Percentiles rank a stretch among this genome's conserved stretches.
phyloP scores from a whole-genome alignment of 345 rosid species.

The Crucihimalaya himalaica region DNA sequence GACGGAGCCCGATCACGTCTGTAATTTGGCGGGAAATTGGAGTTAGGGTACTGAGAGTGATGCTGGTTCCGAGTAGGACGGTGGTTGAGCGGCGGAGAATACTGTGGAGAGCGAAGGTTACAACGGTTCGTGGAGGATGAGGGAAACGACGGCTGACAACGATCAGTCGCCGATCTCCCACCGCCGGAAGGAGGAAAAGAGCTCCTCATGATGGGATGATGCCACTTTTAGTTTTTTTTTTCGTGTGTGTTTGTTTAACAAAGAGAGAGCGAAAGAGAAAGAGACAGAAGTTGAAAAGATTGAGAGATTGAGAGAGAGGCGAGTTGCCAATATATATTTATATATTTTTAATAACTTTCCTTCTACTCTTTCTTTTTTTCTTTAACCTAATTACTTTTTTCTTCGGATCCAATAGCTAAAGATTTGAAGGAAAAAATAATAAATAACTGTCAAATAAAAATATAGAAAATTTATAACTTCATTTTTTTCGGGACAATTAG shows the following conservation, averaged over 20 bases:
- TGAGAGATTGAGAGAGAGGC: background rate
- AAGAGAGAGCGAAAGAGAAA: conserved; percentile 7
- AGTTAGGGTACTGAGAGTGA: conserved; percentile 29
- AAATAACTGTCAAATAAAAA: too few species aligned
- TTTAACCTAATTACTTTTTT: background rate
- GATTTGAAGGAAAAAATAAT: too few species aligned
- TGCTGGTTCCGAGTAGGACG: conserved; percentile 8
- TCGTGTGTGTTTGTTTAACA: background rate
- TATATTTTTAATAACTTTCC: background rate
- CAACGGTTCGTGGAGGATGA: background rate
- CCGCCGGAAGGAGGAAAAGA: conserved; percentile 27
- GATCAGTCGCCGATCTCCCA: conserved; percentile 28
- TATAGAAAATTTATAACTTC: too few species aligned
- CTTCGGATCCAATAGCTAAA: too few species aligned
- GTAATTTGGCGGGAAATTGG: conserved; percentile 35
- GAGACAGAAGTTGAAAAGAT: conserved; percentile 24
- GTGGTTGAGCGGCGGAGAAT: conserved; percentile 19
- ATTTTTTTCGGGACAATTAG: too few species aligned
- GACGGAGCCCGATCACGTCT: conserved; percentile 25
- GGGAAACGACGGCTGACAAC: conserved; percentile 2
- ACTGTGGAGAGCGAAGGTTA: background rate
- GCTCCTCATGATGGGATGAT: conserved; percentile 33
- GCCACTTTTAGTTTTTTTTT: conserved; percentile 10
- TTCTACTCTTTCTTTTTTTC: background rate
- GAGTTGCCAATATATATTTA: background rate